phyloP scores from a whole-genome alignment of 1,139 yeast species.

The Taphrina communis region DNA sequence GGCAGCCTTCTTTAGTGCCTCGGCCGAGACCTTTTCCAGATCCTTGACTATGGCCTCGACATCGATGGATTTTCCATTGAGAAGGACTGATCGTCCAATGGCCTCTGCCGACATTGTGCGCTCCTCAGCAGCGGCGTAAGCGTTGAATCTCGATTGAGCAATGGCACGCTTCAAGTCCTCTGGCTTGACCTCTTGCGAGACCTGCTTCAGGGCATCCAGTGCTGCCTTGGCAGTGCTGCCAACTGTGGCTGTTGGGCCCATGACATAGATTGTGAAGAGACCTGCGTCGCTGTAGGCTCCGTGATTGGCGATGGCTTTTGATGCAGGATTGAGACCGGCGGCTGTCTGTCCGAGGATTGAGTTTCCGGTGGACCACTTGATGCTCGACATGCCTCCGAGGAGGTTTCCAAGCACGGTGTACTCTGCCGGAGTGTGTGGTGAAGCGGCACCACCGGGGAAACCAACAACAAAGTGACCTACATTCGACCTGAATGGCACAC shows the following conservation, averaged over 20 bases:
- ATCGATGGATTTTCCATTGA: constrained; percentile 46
- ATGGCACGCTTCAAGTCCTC: constrained; percentile 58
- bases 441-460: constrained; percentile 67
- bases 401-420: constrained; percentile 76
- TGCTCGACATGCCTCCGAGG: constrained; percentile 60
- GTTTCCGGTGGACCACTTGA: constrained; percentile 60
- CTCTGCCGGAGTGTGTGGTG: constrained; percentile 58
- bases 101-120: constrained; percentile 49
- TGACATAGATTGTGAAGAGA: constrained; percentile 72
- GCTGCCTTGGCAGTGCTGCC: constrained; percentile 64
- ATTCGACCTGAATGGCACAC: constrained; percentile 70
- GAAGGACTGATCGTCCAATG: constrained; percentile 49
- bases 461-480: constrained; percentile 76
- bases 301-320: constrained; percentile 62
- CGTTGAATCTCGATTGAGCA: constrained; percentile 56
- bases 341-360: constrained; percentile 59
- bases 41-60: constrained; percentile 48
- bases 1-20: constrained; percentile 59
- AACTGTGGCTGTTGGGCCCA: constrained; percentile 63
- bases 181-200: constrained; percentile 47
- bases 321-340: constrained; percentile 44
- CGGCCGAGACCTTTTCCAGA: constrained; percentile 54
- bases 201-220: constrained; percentile 51
- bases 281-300: constrained; percentile 80
- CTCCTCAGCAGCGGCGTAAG: constrained; percentile 53